Conservation (phyloP, 495 filamentous ascomycete species). For the Trichoderma erinaceum region DNA sequence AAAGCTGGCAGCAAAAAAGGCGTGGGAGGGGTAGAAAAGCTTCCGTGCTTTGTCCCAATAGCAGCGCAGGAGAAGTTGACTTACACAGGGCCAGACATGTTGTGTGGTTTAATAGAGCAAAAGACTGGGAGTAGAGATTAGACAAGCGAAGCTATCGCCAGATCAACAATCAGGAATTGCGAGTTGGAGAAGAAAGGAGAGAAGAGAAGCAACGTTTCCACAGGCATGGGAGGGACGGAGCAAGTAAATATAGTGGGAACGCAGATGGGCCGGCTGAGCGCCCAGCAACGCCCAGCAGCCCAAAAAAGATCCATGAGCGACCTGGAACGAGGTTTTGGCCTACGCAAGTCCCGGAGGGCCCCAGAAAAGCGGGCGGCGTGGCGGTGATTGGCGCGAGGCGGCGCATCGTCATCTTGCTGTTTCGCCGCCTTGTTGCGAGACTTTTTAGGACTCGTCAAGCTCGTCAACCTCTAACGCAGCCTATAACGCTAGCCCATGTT, state of each 20-base stretch:
- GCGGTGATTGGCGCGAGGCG: neutral
- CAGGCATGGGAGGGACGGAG: constrained; percentile 1
- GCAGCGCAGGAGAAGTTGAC: constrained; percentile 32
- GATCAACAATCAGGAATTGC: constrained; percentile 16
- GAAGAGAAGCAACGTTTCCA: constrained; percentile 14
- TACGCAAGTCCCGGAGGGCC: neutral
- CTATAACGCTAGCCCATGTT: neutral
- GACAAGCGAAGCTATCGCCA: constrained; percentile 14
- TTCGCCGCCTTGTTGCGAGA: neutral
- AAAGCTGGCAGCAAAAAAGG: neutral
- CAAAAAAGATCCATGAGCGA: neutral
- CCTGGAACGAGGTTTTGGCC: neutral
- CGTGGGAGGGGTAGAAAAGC: constrained; percentile 12
- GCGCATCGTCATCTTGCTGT: constrained; percentile 5
- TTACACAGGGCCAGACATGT: constrained; percentile 52
- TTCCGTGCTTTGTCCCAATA: constrained; percentile 20
- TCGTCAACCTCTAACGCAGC: constrained; percentile 3
- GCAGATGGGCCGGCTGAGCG: constrained; percentile 21
- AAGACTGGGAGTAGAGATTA: constrained; percentile 9
- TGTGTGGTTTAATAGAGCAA: constrained; percentile 24
- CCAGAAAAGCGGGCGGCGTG: neutral
- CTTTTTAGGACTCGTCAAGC: neutral
- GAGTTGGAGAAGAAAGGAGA: constrained; percentile 18
- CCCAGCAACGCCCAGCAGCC: constrained; percentile 15
- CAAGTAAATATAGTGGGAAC: constrained; percentile 23